phyloP scores from a whole-genome alignment of 2,329 filamentous ascomycete species.

The Scedosporium dehoogii region DNA sequence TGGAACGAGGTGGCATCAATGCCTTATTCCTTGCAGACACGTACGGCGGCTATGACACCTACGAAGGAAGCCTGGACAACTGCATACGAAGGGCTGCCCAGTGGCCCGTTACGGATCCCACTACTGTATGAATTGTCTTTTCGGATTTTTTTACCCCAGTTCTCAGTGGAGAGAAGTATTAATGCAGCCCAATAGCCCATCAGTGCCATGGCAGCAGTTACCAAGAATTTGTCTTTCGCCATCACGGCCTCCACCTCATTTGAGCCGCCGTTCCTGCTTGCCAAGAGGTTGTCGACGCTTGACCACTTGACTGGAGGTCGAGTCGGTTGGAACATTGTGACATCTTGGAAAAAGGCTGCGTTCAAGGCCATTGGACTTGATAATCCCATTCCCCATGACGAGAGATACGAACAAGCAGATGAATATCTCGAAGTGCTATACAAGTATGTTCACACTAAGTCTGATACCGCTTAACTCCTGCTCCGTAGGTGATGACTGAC shows the following conservation, averaged over 20 bases:
- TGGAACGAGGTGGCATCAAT: slow-evolving; percentile 54
- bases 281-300: slow-evolving; percentile 51
- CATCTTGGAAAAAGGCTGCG: slow-evolving; percentile 45
- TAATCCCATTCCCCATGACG: slow-evolving; percentile 48
- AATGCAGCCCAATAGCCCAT: slow-evolving; percentile 34
- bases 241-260: slow-evolving; percentile 56
- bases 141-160: background rate
- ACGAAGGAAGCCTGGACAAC: slow-evolving; percentile 47
- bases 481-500: too few relatives aligned
- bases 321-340: slow-evolving; percentile 60
- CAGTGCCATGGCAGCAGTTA: slow-evolving; percentile 56
- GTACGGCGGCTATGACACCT: slow-evolving; percentile 54
- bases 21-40: slow-evolving; percentile 58
- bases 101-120: slow-evolving; percentile 56
- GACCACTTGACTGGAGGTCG: slow-evolving; percentile 53
- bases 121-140: slow-evolving; percentile 36
- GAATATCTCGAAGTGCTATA: slow-evolving; percentile 54
- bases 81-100: slow-evolving; percentile 53
- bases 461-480: background rate
- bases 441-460: slow-evolving; percentile 29
- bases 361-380: slow-evolving; percentile 54
- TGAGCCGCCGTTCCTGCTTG: slow-evolving; percentile 51
- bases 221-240: slow-evolving; percentile 51
- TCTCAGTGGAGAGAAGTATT: background rate
- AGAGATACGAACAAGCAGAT: slow-evolving; percentile 50